phyloP scores from a whole-genome alignment of 805 yeast species.

The Wickerhamiella siamensis region DNA sequence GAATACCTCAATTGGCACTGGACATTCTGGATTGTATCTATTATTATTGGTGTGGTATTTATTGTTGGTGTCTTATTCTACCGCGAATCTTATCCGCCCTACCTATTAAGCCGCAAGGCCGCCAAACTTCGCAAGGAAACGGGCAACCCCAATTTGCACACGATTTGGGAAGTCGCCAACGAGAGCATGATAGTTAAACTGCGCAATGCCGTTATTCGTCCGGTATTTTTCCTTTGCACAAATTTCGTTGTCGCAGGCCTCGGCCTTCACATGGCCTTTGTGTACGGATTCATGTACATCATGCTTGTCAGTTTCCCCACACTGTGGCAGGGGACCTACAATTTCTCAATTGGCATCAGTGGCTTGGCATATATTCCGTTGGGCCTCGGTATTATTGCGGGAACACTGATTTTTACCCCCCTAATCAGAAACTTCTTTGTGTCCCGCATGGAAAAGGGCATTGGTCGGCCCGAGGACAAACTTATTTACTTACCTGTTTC shows the following conservation, averaged over 20 bases:
- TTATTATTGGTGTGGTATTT: slow-evolving; percentile 38
- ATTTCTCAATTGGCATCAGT: slow-evolving; percentile 33
- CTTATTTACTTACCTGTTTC: slow-evolving; percentile 37
- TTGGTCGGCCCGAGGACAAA: slow-evolving; percentile 46
- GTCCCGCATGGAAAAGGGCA: slow-evolving; percentile 28
- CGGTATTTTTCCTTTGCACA: slow-evolving; percentile 35
- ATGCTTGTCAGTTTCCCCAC: slow-evolving; percentile 46
- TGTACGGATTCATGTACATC: slow-evolving; percentile 52
- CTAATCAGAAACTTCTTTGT: slow-evolving; percentile 29
- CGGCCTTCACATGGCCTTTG: slow-evolving; percentile 50
- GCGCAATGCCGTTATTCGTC: slow-evolving; percentile 40
- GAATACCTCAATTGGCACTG: slow-evolving; percentile 44
- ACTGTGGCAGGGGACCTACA: slow-evolving; percentile 35
- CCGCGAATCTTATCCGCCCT: slow-evolving; percentile 47
- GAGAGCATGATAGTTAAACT: slow-evolving; percentile 12
- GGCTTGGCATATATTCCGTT: slow-evolving; percentile 48
- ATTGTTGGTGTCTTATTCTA: slow-evolving; percentile 32
- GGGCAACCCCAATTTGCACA: slow-evolving; percentile 42
- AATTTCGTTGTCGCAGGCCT: slow-evolving; percentile 53
- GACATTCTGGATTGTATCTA: slow-evolving; percentile 45
- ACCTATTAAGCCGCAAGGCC: slow-evolving; percentile 35
- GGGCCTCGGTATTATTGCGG: slow-evolving; percentile 40
- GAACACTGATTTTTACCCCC: slow-evolving; percentile 36
- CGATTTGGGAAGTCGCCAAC: slow-evolving; percentile 35
- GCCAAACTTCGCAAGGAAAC: slow-evolving; percentile 34